Percentiles rank a stretch among this genome's conserved stretches.
These are phyloP conservation scores for Backusella psychrophila DNA, from an alignment of 192 early-diverging fungal genomes.

Conservation along the genomic window DNA sequence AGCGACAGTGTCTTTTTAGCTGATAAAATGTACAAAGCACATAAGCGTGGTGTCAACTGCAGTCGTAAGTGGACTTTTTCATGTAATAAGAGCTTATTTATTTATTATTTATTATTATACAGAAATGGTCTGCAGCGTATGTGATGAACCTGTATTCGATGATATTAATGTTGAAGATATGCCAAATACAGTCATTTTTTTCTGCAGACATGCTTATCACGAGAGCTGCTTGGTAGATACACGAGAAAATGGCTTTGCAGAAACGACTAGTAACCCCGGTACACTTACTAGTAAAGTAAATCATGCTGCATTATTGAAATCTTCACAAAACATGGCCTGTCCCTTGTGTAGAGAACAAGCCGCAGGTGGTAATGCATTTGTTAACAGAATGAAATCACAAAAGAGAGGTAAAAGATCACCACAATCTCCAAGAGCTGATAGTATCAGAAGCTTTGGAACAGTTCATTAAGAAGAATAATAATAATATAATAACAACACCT, in stretches of 20 bases:
- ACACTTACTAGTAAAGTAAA: slow-evolving; percentile 45
- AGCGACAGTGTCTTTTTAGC: slow-evolving; percentile 83
- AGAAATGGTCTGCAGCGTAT: slow-evolving; percentile 44
- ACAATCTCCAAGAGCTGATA: slow-evolving; percentile 15
- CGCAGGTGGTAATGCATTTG: slow-evolving; percentile 37
- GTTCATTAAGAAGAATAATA: slow-evolving; percentile 13
- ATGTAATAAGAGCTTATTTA: neutral
- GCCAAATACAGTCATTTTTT: slow-evolving; percentile 75
- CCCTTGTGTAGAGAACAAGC: slow-evolving; percentile 53
- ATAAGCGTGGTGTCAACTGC: slow-evolving; percentile 64
- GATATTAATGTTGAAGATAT: slow-evolving; percentile 18
- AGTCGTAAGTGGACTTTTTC: slow-evolving; percentile 34
- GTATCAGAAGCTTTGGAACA: slow-evolving; percentile 19
- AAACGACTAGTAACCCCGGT: slow-evolving; percentile 18
- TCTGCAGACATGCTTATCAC: slow-evolving; percentile 90
- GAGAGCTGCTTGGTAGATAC: slow-evolving; percentile 69
- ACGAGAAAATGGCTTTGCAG: slow-evolving; percentile 43
- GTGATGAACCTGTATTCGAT: slow-evolving; percentile 48
- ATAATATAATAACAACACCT: neutral
- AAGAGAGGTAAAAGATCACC: neutral
- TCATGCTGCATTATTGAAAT: slow-evolving; percentile 44
- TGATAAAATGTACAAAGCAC: slow-evolving; percentile 61
- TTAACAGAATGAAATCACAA: slow-evolving; percentile 33
- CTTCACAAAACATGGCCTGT: slow-evolving; percentile 42
- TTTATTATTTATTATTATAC: slow-evolving; percentile 24